Evolutionary conservation across 2,329 filamentous ascomycete genomes (phyloP), one percentile per base, ranked within the genome.

Genomic region (Epichloe amarillans): DNA sequence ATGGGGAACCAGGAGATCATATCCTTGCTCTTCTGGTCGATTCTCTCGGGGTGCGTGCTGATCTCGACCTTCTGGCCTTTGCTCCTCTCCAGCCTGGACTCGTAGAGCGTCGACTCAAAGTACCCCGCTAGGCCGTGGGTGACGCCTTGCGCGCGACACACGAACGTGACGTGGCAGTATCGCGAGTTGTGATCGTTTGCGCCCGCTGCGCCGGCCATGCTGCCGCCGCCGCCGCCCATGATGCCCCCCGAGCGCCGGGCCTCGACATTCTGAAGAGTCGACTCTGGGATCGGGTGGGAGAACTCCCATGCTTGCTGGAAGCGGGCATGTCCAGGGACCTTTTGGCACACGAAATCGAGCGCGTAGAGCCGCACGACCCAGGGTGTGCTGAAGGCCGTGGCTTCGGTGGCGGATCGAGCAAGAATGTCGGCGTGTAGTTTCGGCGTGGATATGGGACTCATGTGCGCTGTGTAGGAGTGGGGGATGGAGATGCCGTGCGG

Each of bases 1-100:
- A 98, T 97, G 1, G 93, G 93, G 65, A 98, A 98, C 93, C 93
- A 98, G 50, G 88, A 95, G 56, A 96, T 95, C 94, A 98, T 98
- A 60, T 94, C 90, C 63, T 85, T 86, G 73, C 89, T 95, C 78
- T 97, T 97, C 52, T 73, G 72, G 51, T 93, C 88, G 69, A 98
- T 97, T 33, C 84, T 87, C 56, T 95, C 86, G 0, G 93, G 94
- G 61, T 95, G 85, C 4, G 86, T 98, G 61, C 88, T 95, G 53
- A 98, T 76, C 70, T 97, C 91, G 4, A 96, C 80, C 58, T 80
- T 82, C 23, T 68, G 66, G 5, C 60, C 66, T 50, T 57, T 60
- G 33, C 60, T 64, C 30, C 59, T 67, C 5, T 62, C 56, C 6
- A 68, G 55, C 53, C 70, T 68, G 12, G 74, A 77, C 58, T 76